Evolutionary conservation across 768 basidiomycete species (phyloP), one percentile per base, ranked within the genome.

Genomic region (Cyclocybe aegerita): DNA sequence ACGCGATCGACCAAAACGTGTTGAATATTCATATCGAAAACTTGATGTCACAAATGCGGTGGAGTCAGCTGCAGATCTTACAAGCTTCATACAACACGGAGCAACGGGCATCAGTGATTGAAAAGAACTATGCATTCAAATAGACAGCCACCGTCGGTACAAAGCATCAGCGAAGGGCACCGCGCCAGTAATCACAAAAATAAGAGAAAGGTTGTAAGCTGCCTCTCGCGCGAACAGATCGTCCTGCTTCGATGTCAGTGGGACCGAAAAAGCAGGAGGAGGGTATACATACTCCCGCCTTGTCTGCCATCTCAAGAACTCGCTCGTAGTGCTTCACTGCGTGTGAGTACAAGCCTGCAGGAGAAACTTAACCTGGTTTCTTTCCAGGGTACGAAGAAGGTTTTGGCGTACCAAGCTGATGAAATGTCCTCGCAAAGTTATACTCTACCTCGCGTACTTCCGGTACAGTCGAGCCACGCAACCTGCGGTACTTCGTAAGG

Each of bases 391-490:
- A 37, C 11, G 29, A n/a, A 41, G 31, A 35, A 46, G 33, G 30
- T 30, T 12, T 2, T 15, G 14, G 59, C 79, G 48, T 53, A 93
- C 93, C 90, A n/a, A 97, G 74, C 52, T 94, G 90, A 62, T 98
- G 96, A 64, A 97, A 98, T 1, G 85, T 82, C 40, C 96, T 77
- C 0, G 88, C 96, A 62, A 95, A 90, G 66, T 99, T 99, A 65
- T 81, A 98, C 50, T 99, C 92, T 3, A 96, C 86, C 66, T 98
- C 95, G 29, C 83, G 79, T 16, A 78, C 57, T 2, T 71, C 74
- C 2, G 72, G 65, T 2, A 67, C 65, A 42, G 72, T 70, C 1
- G 57, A 67, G 38, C 71, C 73, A 10, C 87, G 77, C 2, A 88
- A 61, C n/a, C 75, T 73, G 12, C 93, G 81, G 65, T 98, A 99